These are phyloP conservation scores for Schizochytrium sp. DNA, from an alignment of 108 stramenopile species.

Conservation along the genomic window DNA sequence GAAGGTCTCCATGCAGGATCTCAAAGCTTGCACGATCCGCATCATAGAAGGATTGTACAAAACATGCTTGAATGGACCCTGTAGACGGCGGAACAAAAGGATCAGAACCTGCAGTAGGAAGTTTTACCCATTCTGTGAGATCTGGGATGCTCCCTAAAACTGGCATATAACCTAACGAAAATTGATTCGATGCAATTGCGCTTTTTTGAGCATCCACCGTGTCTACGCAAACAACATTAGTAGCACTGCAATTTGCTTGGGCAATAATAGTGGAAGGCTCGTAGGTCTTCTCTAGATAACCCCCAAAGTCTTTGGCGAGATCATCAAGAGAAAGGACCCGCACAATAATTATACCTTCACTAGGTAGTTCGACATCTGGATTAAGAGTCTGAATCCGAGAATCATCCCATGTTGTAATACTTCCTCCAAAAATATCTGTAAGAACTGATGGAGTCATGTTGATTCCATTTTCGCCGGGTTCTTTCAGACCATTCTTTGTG, in stretches of 20 bases:
- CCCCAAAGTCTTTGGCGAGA: no score
- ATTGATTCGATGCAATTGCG: background rate
- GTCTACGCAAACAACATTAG: background rate
- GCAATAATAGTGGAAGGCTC: no score
- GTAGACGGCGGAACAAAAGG: background rate
- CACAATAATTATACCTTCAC: conserved; percentile 5
- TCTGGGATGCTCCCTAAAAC: background rate
- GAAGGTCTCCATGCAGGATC: no score
- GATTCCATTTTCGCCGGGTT: background rate
- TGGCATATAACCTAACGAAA: background rate
- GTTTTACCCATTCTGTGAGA: background rate
- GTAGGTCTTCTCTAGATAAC: no score
- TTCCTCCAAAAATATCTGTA: background rate
- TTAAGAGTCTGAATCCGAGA: background rate
- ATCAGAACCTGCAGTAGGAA: background rate
- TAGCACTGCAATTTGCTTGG: background rate
- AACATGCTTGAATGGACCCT: background rate
- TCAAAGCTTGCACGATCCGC: no score
- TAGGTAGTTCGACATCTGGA: background rate
- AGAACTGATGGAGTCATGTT: background rate
- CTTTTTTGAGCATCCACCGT: conserved; percentile 16
- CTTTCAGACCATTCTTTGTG: background rate
- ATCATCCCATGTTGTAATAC: background rate
- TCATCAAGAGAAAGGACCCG: background rate
- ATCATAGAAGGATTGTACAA: background rate